Percentiles rank a stretch among this genome's conserved stretches.
Conservation (phyloP, 2,329 filamentous ascomycete species). For the Colletotrichum cordylinicola region DNA sequence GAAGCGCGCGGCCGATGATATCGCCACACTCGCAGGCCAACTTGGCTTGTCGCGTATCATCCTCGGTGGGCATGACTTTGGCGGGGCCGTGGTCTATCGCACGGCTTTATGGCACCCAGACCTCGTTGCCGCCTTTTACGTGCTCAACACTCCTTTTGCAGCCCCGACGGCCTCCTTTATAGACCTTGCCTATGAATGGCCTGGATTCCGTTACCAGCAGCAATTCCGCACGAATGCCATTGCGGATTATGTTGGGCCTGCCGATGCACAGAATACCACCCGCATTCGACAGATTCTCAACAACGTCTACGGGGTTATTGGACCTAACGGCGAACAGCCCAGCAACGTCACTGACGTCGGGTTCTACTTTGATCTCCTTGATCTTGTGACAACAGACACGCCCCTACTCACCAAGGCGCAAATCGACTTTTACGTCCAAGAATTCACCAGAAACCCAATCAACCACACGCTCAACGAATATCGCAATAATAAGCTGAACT, state of each 20-base stretch:
- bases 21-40: constrained; percentile 69
- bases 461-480: constrained; percentile 90
- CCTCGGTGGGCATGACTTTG: constrained; percentile 86
- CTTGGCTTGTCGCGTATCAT: constrained; percentile 59
- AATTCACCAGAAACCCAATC: constrained; percentile 75
- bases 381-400: constrained; percentile 52
- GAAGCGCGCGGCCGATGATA: constrained; percentile 72
- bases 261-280: constrained; percentile 56
- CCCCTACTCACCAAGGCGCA: constrained; percentile 70
- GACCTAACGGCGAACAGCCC: constrained; percentile 54
- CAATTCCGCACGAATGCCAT: constrained; percentile 71
- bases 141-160: constrained; percentile 73
- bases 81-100: constrained; percentile 74
- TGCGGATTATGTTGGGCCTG: constrained; percentile 1
- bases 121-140: constrained; percentile 72
- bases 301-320: constrained; percentile 69
- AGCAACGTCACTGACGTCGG: constrained; percentile 63
- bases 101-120: constrained; percentile 72
- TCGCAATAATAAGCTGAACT: constrained; percentile 74
- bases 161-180: constrained; percentile 56
- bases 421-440: constrained; percentile 76
- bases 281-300: constrained; percentile 70
- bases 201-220: constrained; percentile 78
- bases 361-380: constrained; percentile 63
- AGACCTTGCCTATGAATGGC: constrained; percentile 61